Percentiles rank a stretch among this genome's conserved stretches.
Conservation (phyloP, 495 filamentous ascomycete genomes). For the Daldinia childiae region DNA sequence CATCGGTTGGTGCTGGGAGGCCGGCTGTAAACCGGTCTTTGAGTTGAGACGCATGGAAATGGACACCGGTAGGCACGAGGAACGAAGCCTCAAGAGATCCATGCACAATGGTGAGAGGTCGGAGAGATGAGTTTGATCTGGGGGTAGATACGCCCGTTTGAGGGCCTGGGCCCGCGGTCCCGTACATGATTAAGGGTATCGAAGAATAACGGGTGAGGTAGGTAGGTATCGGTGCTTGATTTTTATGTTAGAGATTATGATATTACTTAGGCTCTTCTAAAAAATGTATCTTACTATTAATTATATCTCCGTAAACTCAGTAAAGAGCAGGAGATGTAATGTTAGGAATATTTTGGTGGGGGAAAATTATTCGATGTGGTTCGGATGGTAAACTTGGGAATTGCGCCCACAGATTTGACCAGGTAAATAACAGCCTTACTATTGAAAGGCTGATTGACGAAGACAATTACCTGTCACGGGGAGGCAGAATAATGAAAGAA, state of each 20-base stretch:
- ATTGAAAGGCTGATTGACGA: conserved; percentile 10
- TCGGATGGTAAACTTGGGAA: conserved; percentile 13
- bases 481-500: conserved; percentile 3
- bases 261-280: neutral
- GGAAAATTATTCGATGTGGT: conserved; percentile 9
- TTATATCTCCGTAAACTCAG: conserved; percentile 50
- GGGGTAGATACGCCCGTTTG: conserved; percentile 97
- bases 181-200: conserved; percentile 74
- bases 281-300: conserved; percentile 30
- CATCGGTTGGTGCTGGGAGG: conserved; percentile 90
- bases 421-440: conserved; percentile 15
- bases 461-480: conserved; percentile 20
- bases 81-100: conserved; percentile 95
- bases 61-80: conserved; percentile 89
- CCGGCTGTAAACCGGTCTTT: conserved; percentile 86
- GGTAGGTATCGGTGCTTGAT: conserved; percentile 11
- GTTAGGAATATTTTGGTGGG: conserved; percentile 29
- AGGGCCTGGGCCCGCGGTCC: conserved; percentile 78
- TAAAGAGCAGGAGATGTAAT: conserved; percentile 50
- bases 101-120: conserved; percentile 87
- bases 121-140: conserved; percentile 84
- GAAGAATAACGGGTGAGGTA: conserved; percentile 13
- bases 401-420: conserved; percentile 15
- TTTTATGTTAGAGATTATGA: conserved; percentile 1
- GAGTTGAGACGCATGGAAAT: conserved; percentile 94